phyloP scores from a whole-genome alignment of 371 early-diverging fungal species.

The Mortierella sp. region DNA sequence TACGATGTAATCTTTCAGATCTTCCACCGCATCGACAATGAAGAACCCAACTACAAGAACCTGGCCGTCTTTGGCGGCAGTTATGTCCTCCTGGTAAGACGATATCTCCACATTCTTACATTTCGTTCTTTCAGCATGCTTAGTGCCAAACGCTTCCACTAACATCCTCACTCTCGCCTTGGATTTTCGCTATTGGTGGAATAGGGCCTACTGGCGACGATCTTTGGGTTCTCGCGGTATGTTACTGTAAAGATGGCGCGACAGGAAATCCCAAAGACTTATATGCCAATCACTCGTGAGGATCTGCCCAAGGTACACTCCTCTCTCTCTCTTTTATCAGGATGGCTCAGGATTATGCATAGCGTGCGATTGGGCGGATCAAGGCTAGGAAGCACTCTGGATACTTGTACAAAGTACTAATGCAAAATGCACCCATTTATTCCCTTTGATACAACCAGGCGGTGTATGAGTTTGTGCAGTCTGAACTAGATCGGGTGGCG shows the following conservation, averaged over 20 bases:
- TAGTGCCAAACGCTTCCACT: neutral
- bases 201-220: constrained; percentile 59
- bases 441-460: constrained; percentile 52
- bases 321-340: neutral
- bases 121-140: neutral
- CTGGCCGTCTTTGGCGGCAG: constrained; percentile 69
- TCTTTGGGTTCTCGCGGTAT: constrained; percentile 70
- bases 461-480: constrained; percentile 69
- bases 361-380: neutral
- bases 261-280: constrained; percentile 78
- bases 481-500: constrained; percentile 67
- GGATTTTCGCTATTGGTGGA: neutral
- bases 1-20: constrained; percentile 75
- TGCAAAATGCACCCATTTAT: neutral
- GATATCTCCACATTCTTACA: no score
- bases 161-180: neutral
- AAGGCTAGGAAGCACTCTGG: neutral
- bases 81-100: constrained; percentile 66
- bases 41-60: constrained; percentile 67
- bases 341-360: neutral
- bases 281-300: constrained; percentile 74
- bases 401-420: neutral
- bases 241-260: constrained; percentile 69
- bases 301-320: constrained; percentile 73
- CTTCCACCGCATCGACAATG: constrained; percentile 44